A percentile compares a stretch with the other conserved stretches of the same genome.
Evolutionary conservation across 1,139 yeast species (phyloP).

Genomic region (Suhomyces maxii): DNA sequence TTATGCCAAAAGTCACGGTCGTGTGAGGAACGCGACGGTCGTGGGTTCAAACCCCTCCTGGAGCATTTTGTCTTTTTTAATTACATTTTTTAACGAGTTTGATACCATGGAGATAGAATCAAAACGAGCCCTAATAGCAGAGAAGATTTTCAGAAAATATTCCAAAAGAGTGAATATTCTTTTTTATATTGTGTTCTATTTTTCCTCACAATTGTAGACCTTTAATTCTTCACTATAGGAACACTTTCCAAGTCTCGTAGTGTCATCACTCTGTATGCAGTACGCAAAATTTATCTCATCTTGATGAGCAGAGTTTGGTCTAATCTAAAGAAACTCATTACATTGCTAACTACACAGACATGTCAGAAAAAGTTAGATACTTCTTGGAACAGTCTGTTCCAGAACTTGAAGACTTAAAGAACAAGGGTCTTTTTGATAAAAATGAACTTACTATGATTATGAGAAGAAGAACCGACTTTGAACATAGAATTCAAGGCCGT

Average conservation of each 20-base stretch:
- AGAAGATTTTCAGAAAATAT: no score
- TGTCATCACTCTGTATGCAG: constrained; percentile 5
- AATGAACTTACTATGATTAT: constrained; percentile 82
- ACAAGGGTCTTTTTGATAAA: constrained; percentile 76
- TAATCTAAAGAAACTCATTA: not conserved
- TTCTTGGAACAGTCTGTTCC: constrained; percentile 84
- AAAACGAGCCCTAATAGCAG: no score
- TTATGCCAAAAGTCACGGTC: constrained; percentile 55
- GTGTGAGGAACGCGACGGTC: constrained; percentile 61
- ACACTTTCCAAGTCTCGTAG: not conserved
- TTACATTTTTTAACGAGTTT: constrained; percentile 3
- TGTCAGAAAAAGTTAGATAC: constrained; percentile 77
- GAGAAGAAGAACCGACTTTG: constrained; percentile 94
- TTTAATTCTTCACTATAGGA: no score
- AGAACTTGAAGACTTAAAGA: constrained; percentile 84
- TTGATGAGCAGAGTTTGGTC: not conserved
- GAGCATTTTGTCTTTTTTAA: constrained; percentile 50
- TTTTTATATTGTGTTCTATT: no score
- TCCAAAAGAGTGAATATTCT: no score
- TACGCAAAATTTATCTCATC: constrained; percentile 8
- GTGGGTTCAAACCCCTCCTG: constrained; percentile 60
- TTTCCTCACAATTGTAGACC: no score
- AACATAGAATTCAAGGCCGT: constrained; percentile 83
- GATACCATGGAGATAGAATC: no score
- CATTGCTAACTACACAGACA: constrained; percentile 18